Base-by-base conservation (phyloP, 495 filamentous ascomycete species). In the Entonaema liquescens region DNA sequence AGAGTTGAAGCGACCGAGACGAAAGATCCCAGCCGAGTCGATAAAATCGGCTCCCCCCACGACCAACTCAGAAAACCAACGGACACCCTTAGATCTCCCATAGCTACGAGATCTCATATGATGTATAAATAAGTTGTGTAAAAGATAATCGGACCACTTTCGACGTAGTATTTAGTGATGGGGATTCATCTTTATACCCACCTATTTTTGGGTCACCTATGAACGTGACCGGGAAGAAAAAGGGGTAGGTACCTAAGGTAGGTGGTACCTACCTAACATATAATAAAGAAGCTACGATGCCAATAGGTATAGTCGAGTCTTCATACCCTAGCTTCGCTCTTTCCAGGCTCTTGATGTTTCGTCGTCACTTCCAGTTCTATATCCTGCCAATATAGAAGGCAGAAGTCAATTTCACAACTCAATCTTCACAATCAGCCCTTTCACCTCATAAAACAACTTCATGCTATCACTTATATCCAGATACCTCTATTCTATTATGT, bases 1-100 rank as follows among this genome's bases (percentile, higher is more conserved):
- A 60, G 88, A 89, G 36, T 82, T 98, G 78, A 93, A 91, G 81
- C 87, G 89, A 67, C 90, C 93, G 29, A 86, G 92, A 81, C 84
- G 87, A 73, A 88, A 88, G 81, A 76, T 92, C 26, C 87, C 89
- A 17, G 83, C 68, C 15, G 68, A 73, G 31, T 65, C 72, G 33
- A 17, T 76, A 13, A 19, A 44, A 17, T 57, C 68, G 8, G 7
- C 40, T 44, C 50, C 68, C 58, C 61, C 59, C 17, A 13, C 35
- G 25, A 49, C 60, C 38, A 49, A 33, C 42, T 65, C 70, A 49
- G 71, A 68, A 47, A 47, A 44, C 23, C 62, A 60, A 59, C 73
- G 55, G 23, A 57, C 57, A 49, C 71, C 73, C n/a, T 42, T 71
- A 17, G 70, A 77, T 54, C 67, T 71, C 25, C 72, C 70, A 12